A percentile compares a stretch with the other conserved stretches of the same genome.
These are phyloP conservation scores for Bidens hawaiensis DNA, from an alignment of 140 eudicot species.

Conservation along the genomic window DNA sequence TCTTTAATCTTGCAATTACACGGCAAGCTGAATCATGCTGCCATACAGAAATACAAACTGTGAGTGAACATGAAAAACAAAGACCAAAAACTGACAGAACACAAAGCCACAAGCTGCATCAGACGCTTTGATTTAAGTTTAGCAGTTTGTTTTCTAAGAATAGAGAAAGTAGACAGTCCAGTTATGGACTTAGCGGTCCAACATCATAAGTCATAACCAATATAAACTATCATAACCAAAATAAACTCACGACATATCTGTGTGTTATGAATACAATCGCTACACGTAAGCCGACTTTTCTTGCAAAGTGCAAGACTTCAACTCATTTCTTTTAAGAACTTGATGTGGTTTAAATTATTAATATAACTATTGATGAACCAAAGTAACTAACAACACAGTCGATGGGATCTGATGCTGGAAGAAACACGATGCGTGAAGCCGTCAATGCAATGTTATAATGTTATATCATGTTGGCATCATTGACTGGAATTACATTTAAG, in stretches of 20 bases:
- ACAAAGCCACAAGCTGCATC: not conserved
- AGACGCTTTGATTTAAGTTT: not conserved
- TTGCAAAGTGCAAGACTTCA: conserved; percentile 4
- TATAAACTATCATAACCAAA: not conserved
- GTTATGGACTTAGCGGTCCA: not conserved
- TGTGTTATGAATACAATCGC: not conserved
- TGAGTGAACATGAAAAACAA: not conserved
- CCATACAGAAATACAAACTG: not conserved
- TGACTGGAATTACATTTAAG: no score
- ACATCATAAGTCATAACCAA: not conserved
- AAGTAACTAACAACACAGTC: not conserved
- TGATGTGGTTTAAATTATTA: not conserved
- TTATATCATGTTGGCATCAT: no score
- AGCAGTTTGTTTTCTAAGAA: not conserved
- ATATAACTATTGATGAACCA: not conserved
- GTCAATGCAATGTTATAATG: no score
- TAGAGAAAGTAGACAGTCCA: not conserved
- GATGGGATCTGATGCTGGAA: not conserved
- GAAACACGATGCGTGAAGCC: no score
- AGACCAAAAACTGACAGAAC: not conserved
- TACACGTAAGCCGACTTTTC: not conserved
- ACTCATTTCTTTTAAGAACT: not conserved
- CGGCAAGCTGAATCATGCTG: conserved; percentile 99
- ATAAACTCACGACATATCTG: not conserved
- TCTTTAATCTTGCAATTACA: conserved; percentile 93